phyloP scores from a whole-genome alignment of 2,329 filamentous ascomycete species.

The Paramyrothecium sp. region DNA sequence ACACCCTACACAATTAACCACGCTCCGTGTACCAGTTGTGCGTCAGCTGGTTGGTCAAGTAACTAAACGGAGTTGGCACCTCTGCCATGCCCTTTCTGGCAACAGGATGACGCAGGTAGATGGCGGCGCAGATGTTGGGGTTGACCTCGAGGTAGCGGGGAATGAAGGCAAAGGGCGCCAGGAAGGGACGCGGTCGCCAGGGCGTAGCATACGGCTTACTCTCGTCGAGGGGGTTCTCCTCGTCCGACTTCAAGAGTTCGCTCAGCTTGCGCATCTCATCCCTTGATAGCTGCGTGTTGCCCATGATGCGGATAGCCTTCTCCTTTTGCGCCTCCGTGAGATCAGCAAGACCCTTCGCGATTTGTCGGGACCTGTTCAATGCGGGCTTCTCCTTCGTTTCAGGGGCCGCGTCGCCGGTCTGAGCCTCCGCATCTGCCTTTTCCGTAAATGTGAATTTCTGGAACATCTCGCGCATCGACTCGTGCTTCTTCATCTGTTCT shows the following conservation, averaged over 20 bases:
- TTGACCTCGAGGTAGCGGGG: constrained; percentile 96
- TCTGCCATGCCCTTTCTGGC: constrained; percentile 78
- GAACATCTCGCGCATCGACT: constrained; percentile 26
- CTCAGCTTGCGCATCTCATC: constrained; percentile 54
- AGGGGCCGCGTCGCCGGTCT: constrained; percentile 12
- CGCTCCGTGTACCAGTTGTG: constrained; percentile 94
- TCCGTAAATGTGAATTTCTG: constrained; percentile 21
- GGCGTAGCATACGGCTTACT: constrained; percentile 86
- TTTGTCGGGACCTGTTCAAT: background rate
- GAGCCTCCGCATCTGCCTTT: constrained; percentile 9
- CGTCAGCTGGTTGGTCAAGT: constrained; percentile 71
- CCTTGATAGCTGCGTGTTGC: constrained; percentile 33
- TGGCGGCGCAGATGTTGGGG: constrained; percentile 92
- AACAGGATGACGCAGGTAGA: constrained; percentile 93
- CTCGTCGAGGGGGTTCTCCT: constrained; percentile 74
- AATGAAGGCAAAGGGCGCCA: constrained; percentile 92
- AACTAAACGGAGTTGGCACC: constrained; percentile 78
- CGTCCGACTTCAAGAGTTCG: constrained; percentile 58
- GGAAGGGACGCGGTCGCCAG: constrained; percentile 83
- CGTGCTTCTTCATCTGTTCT: constrained; percentile 29
- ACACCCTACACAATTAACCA: constrained; percentile 47
- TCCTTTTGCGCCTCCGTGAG: constrained; percentile 28
- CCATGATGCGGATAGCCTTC: constrained; percentile 30
- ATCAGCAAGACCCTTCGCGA: constrained; percentile 32
- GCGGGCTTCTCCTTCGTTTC: background rate